phyloP scores from a whole-genome alignment of 176 grass and related monocot genomes.

The Carex myosuroides region DNA sequence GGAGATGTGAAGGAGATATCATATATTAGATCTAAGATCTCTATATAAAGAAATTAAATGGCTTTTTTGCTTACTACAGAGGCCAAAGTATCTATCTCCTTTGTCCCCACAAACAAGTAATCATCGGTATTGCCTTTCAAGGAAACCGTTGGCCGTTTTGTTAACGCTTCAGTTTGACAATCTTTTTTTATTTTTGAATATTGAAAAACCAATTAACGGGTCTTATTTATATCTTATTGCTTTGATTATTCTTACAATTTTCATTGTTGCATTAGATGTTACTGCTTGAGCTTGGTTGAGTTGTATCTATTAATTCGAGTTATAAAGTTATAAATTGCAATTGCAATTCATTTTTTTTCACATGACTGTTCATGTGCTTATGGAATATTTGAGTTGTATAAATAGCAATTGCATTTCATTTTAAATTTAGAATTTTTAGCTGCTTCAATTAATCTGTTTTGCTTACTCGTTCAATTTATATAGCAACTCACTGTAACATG shows the following conservation, averaged over 20 bases:
- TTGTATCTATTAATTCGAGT: background rate
- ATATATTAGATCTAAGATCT: conserved; percentile 1
- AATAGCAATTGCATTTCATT: too few species aligned
- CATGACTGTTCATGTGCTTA: too few species aligned
- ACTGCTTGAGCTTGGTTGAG: background rate
- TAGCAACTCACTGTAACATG: too few species aligned
- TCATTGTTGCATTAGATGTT: background rate
- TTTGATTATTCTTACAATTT: background rate
- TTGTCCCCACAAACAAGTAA: conserved; percentile 10
- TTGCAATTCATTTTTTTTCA: too few species aligned
- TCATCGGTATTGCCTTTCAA: background rate
- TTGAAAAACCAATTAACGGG: too few species aligned
- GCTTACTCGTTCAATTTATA: too few species aligned
- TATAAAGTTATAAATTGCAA: too few species aligned
- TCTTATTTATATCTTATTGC: background rate
- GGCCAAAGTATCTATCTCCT: conserved; percentile 8
- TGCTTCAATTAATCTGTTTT: too few species aligned
- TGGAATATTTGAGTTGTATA: too few species aligned
- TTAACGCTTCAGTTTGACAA: too few species aligned
- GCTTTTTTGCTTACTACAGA: conserved; percentile 2
- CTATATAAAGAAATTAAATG: background rate
- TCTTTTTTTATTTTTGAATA: too few species aligned
- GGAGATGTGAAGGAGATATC: background rate
- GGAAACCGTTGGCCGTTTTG: background rate
- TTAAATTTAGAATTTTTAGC: too few species aligned